A percentile compares a stretch with the other conserved stretches of the same genome.
phyloP scores from a whole-genome alignment of 257 asterid species.

The Cruciata laevipes region DNA sequence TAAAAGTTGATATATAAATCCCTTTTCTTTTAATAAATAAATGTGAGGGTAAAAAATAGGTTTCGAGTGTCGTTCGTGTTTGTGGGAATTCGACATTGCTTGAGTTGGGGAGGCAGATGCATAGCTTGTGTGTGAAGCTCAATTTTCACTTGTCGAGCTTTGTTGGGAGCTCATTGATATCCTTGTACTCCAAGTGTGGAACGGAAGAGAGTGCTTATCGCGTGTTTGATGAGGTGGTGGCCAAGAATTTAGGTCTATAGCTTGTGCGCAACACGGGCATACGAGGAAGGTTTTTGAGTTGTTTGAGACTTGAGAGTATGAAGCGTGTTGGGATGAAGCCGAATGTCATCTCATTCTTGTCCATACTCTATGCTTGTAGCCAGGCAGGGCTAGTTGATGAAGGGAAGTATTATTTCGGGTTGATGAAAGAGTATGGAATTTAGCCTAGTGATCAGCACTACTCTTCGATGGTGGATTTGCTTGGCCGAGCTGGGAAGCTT shows the following conservation, averaged over 20 bases:
- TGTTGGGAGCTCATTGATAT: constrained; percentile 66
- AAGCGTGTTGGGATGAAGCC: constrained; percentile 42
- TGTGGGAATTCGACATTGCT: constrained; percentile 72
- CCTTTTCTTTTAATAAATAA: no score
- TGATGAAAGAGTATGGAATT: constrained; percentile 55
- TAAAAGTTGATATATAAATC: no score
- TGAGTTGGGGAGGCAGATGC: constrained; percentile 77
- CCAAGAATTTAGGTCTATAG: constrained; percentile 65
- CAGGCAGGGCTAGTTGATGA: constrained; percentile 64
- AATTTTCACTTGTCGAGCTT: constrained; percentile 42
- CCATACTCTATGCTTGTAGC: constrained; percentile 70
- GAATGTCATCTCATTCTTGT: constrained; percentile 62
- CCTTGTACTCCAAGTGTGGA: constrained; percentile 82
- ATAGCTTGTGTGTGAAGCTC: constrained; percentile 61
- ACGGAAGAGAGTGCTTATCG: constrained; percentile 55
- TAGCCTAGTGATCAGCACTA: constrained; percentile 77
- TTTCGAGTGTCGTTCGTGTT: constrained; percentile 67
- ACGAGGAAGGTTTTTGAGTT: constrained; percentile 44
- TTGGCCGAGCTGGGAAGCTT: constrained; percentile 77
- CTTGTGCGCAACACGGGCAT: constrained; percentile 75
- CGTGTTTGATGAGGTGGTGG: constrained; percentile 47
- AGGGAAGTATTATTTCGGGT: constrained; percentile 51
- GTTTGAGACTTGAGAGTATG: constrained; percentile 53
- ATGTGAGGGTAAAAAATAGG: no score
- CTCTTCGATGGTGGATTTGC: constrained; percentile 81